phyloP scores from a whole-genome alignment of 192 early-diverging fungal species.

The Globomyces pollinis-pini region DNA sequence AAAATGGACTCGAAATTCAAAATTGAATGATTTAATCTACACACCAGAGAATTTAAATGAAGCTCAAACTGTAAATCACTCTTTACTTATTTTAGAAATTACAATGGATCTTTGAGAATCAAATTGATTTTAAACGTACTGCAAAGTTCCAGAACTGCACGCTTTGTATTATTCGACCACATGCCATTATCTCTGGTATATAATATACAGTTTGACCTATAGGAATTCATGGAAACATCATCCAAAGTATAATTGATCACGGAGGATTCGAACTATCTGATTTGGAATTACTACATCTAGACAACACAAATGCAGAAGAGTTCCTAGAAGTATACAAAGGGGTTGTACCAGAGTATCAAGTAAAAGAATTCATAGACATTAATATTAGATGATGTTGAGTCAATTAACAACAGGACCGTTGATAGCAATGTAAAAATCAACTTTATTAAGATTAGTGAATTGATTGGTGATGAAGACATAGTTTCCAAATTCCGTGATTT shows the following conservation, averaged over 20 bases:
- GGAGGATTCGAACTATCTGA: conserved; percentile 38
- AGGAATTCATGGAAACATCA: conserved; percentile 37
- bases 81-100: no score
- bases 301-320: conserved; percentile 45
- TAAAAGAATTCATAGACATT: no score
- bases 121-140: conserved; percentile 15
- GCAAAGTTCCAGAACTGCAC: conserved; percentile 38
- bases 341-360: conserved; percentile 51
- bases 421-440: conserved; percentile 38
- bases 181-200: conserved; percentile 40
- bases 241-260: conserved; percentile 24
- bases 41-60: not conserved
- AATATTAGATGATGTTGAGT: conserved; percentile 29
- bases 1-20: no score
- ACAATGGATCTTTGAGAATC: no score
- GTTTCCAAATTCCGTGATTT: conserved; percentile 44
- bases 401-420: conserved; percentile 46
- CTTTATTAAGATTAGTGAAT: conserved; percentile 13
- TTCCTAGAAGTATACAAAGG: conserved; percentile 58
- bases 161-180: conserved; percentile 44
- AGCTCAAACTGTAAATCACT: not conserved
- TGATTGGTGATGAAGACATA: conserved; percentile 18
- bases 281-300: conserved; percentile 38
- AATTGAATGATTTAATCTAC: no score
- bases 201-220: not conserved